A percentile compares a stretch with the other conserved stretches of the same genome.
phyloP scores from a whole-genome alignment of 1,284 basidiomycete species.

The Leucoagaricus sp. region DNA sequence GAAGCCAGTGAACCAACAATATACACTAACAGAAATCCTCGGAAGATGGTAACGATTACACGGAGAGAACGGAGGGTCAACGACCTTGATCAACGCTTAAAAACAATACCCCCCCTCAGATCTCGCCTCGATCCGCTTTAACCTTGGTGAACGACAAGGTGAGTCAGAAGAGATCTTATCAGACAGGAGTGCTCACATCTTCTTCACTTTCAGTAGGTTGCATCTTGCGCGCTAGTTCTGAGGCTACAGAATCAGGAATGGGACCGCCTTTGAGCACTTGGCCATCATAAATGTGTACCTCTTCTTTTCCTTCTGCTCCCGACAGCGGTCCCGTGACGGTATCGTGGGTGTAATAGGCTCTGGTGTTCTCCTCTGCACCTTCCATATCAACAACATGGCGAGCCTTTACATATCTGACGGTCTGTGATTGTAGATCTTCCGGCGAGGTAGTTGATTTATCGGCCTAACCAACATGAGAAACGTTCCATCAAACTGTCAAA shows the following conservation, averaged over 20 bases:
- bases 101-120: neutral
- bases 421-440: constrained; percentile 35
- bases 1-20: too few relatives aligned
- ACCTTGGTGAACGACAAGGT: constrained; percentile 1
- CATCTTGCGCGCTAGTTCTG: neutral
- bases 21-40: too few relatives aligned
- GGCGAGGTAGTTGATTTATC: constrained; percentile 31
- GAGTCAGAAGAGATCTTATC: neutral
- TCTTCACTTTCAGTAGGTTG: constrained; percentile 13
- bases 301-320: constrained; percentile 33
- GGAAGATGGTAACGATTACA: too few relatives aligned
- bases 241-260: neutral
- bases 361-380: constrained; percentile 29
- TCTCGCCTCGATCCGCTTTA: constrained; percentile 16
- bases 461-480: constrained; percentile 32
- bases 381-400: constrained; percentile 32
- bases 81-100: neutral
- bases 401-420: constrained; percentile 38
- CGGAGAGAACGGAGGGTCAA: neutral
- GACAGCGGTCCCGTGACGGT: constrained; percentile 41
- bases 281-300: constrained; percentile 15
- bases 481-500: neutral
- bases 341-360: constrained; percentile 37
- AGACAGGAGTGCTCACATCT: constrained; percentile 5
- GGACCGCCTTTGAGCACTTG: neutral